Evolutionary conservation across 352 stramenopile species (phyloP).

Genomic region (Globisporangium mamillatum): DNA sequence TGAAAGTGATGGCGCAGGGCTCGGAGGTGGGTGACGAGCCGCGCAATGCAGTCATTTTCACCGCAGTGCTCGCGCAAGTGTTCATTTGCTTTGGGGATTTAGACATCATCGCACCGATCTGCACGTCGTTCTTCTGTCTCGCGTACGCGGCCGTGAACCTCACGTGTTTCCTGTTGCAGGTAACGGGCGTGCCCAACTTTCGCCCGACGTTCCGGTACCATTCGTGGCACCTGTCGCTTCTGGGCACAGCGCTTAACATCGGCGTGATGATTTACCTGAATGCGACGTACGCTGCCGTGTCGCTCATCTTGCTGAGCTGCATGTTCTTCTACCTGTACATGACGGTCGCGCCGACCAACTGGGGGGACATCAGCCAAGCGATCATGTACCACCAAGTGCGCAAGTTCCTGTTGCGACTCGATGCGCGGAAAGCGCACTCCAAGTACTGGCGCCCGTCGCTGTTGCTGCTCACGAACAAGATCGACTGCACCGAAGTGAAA

Average conservation of each 20-base stretch:
- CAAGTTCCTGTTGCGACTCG: slow-evolving; percentile 75
- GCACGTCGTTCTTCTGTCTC: slow-evolving; percentile 81
- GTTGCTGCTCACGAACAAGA: slow-evolving; percentile 51
- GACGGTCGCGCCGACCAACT: slow-evolving; percentile 45
- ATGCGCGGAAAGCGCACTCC: slow-evolving; percentile 59
- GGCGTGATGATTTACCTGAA: slow-evolving; percentile 80
- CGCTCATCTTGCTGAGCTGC: slow-evolving; percentile 44
- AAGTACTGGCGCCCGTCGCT: slow-evolving; percentile 83
- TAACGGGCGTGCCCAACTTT: slow-evolving; percentile 81
- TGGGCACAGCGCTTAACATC: slow-evolving; percentile 55
- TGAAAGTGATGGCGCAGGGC: slow-evolving; percentile 48
- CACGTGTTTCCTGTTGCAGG: slow-evolving; percentile 69
- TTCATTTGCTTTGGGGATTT: slow-evolving; percentile 78
- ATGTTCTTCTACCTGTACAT: slow-evolving; percentile 75
- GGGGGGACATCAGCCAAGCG: slow-evolving; percentile 81
- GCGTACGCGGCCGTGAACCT: slow-evolving; percentile 74
- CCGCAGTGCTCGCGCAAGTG: slow-evolving; percentile 47
- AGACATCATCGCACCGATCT: slow-evolving; percentile 74
- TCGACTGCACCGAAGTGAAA: slow-evolving; percentile 34
- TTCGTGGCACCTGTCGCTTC: slow-evolving; percentile 61
- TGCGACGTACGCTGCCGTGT: slow-evolving; percentile 51
- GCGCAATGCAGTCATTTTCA: slow-evolving; percentile 66
- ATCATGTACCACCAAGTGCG: slow-evolving; percentile 84
- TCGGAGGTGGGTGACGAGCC: slow-evolving; percentile 66
- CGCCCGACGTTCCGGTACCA: slow-evolving; percentile 69